Percentiles rank a stretch among this genome's conserved stretches.
Conservation (phyloP, 192 early-diverging fungal species). For the Backusella psychrophila region DNA sequence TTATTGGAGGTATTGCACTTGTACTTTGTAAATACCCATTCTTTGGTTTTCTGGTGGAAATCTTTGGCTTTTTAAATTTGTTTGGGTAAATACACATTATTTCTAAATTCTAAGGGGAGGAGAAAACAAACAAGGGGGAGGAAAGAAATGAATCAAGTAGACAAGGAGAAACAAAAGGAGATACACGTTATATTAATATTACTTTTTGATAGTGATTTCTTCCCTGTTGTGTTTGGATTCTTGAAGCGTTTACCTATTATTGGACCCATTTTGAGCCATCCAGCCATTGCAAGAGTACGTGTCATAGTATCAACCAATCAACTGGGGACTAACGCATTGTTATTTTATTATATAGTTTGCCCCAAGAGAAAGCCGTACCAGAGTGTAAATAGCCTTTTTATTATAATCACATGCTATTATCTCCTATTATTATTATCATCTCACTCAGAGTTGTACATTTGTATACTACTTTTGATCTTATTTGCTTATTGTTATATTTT, state of each 20-base stretch:
- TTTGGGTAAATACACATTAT: constrained; percentile 71
- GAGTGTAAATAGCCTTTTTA: constrained; percentile 21
- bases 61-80: constrained; percentile 95
- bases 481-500: background rate
- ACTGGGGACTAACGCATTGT: background rate
- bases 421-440: background rate
- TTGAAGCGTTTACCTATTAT: constrained; percentile 87
- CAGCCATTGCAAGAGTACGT: constrained; percentile 73
- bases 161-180: background rate
- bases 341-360: background rate
- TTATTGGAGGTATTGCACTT: constrained; percentile 85
- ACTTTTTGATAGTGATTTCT: constrained; percentile 77
- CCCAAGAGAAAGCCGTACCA: constrained; percentile 30
- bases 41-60: constrained; percentile 84
- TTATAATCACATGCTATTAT: constrained; percentile 7
- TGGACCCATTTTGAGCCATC: constrained; percentile 82
- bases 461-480: background rate
- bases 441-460: background rate
- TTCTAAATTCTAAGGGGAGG: background rate
- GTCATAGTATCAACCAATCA: background rate
- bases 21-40: constrained; percentile 91
- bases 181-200: no score
- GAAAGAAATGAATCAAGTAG: background rate
- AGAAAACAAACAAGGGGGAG: no score
- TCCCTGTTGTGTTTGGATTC: constrained; percentile 89